These are phyloP conservation scores for Saccharomycopsis hybrid DNA, from an alignment of 1,139 yeast species.

Conservation along the genomic window DNA sequence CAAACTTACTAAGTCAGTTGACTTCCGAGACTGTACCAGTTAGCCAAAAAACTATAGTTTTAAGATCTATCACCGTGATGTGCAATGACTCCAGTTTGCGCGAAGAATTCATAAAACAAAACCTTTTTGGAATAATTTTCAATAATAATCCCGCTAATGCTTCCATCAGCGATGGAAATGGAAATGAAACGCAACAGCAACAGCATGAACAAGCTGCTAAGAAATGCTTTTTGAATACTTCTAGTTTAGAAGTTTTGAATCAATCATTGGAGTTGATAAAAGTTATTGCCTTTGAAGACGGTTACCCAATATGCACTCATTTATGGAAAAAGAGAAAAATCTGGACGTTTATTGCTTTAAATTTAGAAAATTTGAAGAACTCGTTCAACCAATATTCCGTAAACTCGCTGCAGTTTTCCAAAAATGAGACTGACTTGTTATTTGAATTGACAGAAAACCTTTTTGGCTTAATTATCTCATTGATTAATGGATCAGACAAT, in stretches of 20 bases:
- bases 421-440: slow-evolving; percentile 36
- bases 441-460: slow-evolving; percentile 71
- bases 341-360: slow-evolving; percentile 51
- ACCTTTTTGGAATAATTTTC: slow-evolving; percentile 11
- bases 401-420: slow-evolving; percentile 37
- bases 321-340: slow-evolving; percentile 69
- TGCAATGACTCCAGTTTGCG: slow-evolving; percentile 6
- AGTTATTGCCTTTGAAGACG: slow-evolving; percentile 80
- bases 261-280: slow-evolving; percentile 72
- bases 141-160: background rate
- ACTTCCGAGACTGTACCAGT: too few relatives aligned
- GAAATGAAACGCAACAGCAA: background rate
- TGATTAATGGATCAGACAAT: slow-evolving; percentile 60
- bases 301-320: slow-evolving; percentile 72
- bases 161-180: background rate
- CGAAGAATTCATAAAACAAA: slow-evolving; percentile 17
- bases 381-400: slow-evolving; percentile 28
- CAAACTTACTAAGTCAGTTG: too few relatives aligned
- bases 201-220: background rate
- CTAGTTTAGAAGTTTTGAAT: slow-evolving; percentile 35
- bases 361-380: slow-evolving; percentile 36
- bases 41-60: slow-evolving; percentile 70
- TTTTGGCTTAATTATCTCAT: slow-evolving; percentile 58
- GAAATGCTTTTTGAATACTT: slow-evolving; percentile 4
- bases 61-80: slow-evolving; percentile 47